Conservation (phyloP, 2,329 filamentous ascomycete genomes). For the Diaporthe vexans region DNA sequence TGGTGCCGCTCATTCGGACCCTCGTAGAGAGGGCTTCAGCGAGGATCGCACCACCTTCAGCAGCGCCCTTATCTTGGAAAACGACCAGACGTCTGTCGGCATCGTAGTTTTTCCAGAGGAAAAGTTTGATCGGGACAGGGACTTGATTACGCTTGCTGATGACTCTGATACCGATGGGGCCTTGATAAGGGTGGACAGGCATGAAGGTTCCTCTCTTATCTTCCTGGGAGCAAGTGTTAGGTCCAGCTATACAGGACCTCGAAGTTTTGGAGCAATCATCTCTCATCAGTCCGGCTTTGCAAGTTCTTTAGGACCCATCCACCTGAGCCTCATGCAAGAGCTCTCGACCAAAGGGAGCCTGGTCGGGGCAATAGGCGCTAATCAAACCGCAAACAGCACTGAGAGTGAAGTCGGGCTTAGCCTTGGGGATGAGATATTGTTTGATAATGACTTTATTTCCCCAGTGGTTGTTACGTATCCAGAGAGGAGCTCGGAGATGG, state of each 20-base stretch:
- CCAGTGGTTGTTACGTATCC: too few relatives aligned
- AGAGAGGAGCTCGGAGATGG: too few relatives aligned
- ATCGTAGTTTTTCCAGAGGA: not conserved
- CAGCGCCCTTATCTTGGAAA: too few relatives aligned
- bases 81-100: too few relatives aligned
- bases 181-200: not conserved
- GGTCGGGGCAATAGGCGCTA: not conserved
- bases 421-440: too few relatives aligned
- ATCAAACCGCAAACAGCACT: not conserved
- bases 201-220: not conserved
- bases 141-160: not conserved
- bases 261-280: not conserved
- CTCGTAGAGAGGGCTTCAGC: too few relatives aligned
- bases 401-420: not conserved
- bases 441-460: too few relatives aligned
- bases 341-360: too few relatives aligned
- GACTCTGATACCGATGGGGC: not conserved
- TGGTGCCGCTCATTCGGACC: not conserved
- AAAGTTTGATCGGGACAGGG: not conserved
- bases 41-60: too few relatives aligned
- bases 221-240: not conserved
- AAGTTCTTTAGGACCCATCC: not conserved
- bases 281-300: not conserved
- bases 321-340: not conserved
- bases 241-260: too few relatives aligned